Conservation (phyloP, 805 yeast genomes). For the Metschnikowia gruessii region DNA sequence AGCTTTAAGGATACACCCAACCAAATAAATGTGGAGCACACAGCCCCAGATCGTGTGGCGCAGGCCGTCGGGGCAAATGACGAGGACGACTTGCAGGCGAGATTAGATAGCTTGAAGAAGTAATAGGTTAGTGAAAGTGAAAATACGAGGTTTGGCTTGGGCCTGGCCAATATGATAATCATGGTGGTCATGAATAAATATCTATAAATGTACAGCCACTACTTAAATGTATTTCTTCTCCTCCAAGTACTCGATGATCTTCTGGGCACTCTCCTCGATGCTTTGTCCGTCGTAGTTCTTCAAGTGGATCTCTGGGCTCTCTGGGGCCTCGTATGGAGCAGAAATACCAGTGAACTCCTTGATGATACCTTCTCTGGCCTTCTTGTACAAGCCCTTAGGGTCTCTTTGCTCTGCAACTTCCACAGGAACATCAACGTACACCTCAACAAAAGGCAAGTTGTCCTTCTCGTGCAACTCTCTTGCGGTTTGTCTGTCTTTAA, state of each 20-base stretch:
- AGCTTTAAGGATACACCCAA: constrained; percentile 47
- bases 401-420: constrained; percentile 96
- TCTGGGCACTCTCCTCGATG: constrained; percentile 77
- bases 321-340: constrained; percentile 96
- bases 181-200: not conserved
- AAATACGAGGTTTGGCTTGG: no score
- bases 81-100: constrained; percentile 86
- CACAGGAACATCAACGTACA: constrained; percentile 88
- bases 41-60: constrained; percentile 39
- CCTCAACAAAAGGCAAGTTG: constrained; percentile 82
- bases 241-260: constrained; percentile 64
- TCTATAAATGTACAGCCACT: not conserved
- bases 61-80: constrained; percentile 53
- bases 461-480: constrained; percentile 78
- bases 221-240: constrained; percentile 42
- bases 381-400: constrained; percentile 94
- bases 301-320: constrained; percentile 75
- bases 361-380: constrained; percentile 92
- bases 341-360: constrained; percentile 94
- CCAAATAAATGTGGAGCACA: constrained; percentile 27
- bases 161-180: not conserved
- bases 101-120: constrained; percentile 78
- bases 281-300: constrained; percentile 61
- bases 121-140: constrained; percentile 16
- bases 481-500: constrained; percentile 78